A percentile compares a stretch with the other conserved stretches of the same genome.
phyloP scores from a whole-genome alignment of 768 basidiomycete species.

The Coprinellus micaceus region DNA sequence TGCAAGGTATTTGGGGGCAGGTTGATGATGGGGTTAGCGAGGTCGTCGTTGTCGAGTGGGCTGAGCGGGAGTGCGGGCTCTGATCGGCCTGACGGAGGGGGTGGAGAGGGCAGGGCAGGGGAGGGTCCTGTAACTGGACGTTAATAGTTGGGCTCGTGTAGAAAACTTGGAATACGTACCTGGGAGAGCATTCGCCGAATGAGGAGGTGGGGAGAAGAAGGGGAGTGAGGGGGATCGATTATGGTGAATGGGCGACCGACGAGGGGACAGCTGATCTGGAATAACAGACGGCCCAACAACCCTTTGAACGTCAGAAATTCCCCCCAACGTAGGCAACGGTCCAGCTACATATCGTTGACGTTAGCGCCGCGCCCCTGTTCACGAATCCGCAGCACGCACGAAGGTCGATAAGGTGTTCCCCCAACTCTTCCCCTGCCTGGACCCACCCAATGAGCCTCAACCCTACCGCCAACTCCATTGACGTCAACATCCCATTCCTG shows the following conservation, averaged over 20 bases:
- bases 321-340: conserved; percentile 11
- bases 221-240: not conserved
- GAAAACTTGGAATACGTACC: no score
- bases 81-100: not conserved
- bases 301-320: conserved; percentile 11
- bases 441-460: conserved; percentile 14
- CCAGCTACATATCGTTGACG: not conserved
- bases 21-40: not conserved
- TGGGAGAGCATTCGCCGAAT: no score
- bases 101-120: not conserved
- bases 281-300: not conserved
- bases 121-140: not conserved
- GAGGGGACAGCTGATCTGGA: not conserved
- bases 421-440: conserved; percentile 12
- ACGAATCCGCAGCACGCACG: not conserved
- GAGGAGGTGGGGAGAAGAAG: no score
- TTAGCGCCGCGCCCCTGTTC: not conserved
- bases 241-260: not conserved
- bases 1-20: not conserved
- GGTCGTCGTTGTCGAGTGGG: not conserved
- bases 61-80: not conserved
- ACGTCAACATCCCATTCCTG: conserved; percentile 11
- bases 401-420: conserved; percentile 9
- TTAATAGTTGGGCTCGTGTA: no score
- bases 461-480: conserved; percentile 13